Base-by-base conservation (phyloP, 306 rosid species). In the Arachis stenosperma region DNA sequence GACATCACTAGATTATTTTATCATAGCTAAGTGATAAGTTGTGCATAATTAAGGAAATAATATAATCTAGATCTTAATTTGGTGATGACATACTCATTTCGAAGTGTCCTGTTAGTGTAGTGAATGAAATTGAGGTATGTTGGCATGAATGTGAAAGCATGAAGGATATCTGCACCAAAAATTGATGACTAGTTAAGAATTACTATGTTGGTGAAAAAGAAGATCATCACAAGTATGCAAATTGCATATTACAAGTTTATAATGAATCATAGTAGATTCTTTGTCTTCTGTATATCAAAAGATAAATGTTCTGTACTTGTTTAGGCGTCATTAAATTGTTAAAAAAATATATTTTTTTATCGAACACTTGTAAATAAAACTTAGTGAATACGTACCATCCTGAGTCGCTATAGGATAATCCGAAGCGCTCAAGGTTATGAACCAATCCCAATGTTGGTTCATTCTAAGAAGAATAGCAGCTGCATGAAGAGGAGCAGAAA, bases 351-450 rank as follows among this genome's bases (percentile, higher is more conserved):
- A 0, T 22, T 22, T 22, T 22, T 22, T 33, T 33, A 63, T n/a
- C 3, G 42, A 66, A 58, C 0, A 46, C 41, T 9, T 63, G 37
- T 2, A 63, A 9, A 73, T 54, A 56, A 66, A 69, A 2, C 58
- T 54, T 3, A 63, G 61, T 61, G 46, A 58, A 58, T 5, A 62
- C 68, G 48, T 85, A 90, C 97, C 93, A 76, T 90, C 97, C 52
- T 88, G 96, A 76, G 86, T 82, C 55, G 81, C 68, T 66, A 90
- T 88, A 40, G 96, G 93, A 81, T 90, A 88, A 52, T 90, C 91
- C 53, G 90, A 81, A 86, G 96, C 75, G 73, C 81, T 86, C 33
- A 90, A 76, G 2, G 89, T 66, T 70, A 90, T 76, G 75, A 90
- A 88, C 97, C 93, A 90, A 7, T 90, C 90, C 97, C 94, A 90